A percentile compares a stretch with the other conserved stretches of the same genome.
phyloP scores from a whole-genome alignment of 805 yeast genomes.

The Yamadazyma olivae region DNA sequence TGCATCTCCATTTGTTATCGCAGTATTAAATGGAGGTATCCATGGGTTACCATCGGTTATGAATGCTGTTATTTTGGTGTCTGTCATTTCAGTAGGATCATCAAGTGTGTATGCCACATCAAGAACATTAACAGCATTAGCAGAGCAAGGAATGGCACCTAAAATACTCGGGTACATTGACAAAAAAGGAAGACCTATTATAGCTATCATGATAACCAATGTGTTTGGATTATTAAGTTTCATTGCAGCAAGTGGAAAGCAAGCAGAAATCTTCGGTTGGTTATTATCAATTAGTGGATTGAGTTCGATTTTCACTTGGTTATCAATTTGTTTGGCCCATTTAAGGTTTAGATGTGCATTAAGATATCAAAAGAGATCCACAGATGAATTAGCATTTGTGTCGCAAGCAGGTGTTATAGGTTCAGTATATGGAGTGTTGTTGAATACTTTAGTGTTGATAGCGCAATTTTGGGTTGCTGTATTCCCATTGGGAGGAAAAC shows the following conservation, averaged over 20 bases:
- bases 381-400: conserved; percentile 32
- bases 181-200: conserved; percentile 73
- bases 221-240: conserved; percentile 57
- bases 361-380: conserved; percentile 28
- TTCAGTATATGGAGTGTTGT: conserved; percentile 28
- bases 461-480: conserved; percentile 44
- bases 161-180: conserved; percentile 64
- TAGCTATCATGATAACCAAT: conserved; percentile 57
- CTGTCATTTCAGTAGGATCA: conserved; percentile 72
- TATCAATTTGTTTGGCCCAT: conserved; percentile 37
- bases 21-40: conserved; percentile 65
- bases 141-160: conserved; percentile 66
- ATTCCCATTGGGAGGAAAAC: conserved; percentile 34
- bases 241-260: conserved; percentile 41
- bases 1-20: conserved; percentile 74
- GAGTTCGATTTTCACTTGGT: conserved; percentile 41
- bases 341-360: conserved; percentile 39
- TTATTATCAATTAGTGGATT: conserved; percentile 39
- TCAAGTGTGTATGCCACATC: conserved; percentile 69
- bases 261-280: conserved; percentile 40
- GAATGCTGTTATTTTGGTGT: conserved; percentile 67
- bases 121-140: conserved; percentile 64
- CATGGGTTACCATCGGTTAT: conserved; percentile 64
- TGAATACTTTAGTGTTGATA: conserved; percentile 34
- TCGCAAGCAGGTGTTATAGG: conserved; percentile 39